A percentile compares a stretch with the other conserved stretches of the same genome.
phyloP scores from a whole-genome alignment of 2,329 filamentous ascomycete genomes.

The Cladorrhinum sp. region DNA sequence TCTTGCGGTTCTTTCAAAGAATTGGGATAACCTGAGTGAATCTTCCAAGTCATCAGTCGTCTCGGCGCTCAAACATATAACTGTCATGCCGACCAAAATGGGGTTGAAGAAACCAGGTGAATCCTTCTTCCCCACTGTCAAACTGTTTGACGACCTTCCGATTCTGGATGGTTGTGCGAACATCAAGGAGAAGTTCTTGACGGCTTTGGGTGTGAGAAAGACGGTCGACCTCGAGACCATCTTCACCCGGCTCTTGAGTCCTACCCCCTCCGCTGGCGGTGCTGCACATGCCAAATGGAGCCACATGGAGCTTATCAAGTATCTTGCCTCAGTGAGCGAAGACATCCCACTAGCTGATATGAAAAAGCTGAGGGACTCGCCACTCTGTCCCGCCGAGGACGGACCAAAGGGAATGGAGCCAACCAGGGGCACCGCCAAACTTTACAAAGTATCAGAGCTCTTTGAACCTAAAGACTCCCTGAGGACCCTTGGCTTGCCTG shows the following conservation, averaged over 20 bases:
- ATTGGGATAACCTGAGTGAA: constrained; percentile 77
- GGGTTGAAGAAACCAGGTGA: constrained; percentile 85
- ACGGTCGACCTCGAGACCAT: constrained; percentile 93
- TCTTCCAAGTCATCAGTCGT: constrained; percentile 64
- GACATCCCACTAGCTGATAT: constrained; percentile 86
- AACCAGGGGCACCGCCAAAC: constrained; percentile 46
- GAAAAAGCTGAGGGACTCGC: constrained; percentile 70
- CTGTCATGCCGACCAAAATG: constrained; percentile 83
- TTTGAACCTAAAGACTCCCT: constrained; percentile 75
- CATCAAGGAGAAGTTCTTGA: constrained; percentile 87
- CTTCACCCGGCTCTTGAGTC: constrained; percentile 76
- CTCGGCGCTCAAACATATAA: constrained; percentile 61
- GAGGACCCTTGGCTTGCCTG: constrained; percentile 66
- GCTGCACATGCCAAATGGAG: constrained; percentile 68
- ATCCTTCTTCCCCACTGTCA: constrained; percentile 90
- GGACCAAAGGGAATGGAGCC: constrained; percentile 54
- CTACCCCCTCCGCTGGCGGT: constrained; percentile 49
- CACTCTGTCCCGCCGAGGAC: constrained; percentile 77
- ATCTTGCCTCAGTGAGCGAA: constrained; percentile 81
- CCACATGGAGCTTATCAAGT: constrained; percentile 91
- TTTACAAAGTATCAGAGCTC: constrained; percentile 74
- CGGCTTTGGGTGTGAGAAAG: constrained; percentile 83
- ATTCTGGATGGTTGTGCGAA: constrained; percentile 71
- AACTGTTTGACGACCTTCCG: constrained; percentile 90
- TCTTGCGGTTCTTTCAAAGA: constrained; percentile 77